Evolutionary conservation across 2,329 filamentous ascomycete species (phyloP).

Genomic region (Talaromyces sp.): DNA sequence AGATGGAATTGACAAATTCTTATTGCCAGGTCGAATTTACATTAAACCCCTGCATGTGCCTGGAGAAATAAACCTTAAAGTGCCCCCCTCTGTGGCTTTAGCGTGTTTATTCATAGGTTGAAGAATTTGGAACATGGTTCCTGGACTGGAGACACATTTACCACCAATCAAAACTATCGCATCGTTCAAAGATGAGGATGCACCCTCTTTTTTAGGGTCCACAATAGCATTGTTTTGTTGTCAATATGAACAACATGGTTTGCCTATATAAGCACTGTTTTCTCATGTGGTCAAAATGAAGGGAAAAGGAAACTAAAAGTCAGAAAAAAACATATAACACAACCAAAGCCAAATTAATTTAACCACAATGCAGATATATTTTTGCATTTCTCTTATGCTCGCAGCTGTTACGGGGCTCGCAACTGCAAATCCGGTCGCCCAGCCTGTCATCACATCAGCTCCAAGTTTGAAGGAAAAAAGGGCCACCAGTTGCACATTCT

Average conservation of each 20-base stretch:
- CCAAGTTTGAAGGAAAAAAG: slow-evolving; percentile 1
- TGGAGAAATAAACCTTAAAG: neutral
- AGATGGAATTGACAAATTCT: too few relatives aligned
- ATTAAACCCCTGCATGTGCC: neutral
- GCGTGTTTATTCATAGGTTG: neutral
- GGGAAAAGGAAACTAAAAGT: too few relatives aligned
- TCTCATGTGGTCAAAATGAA: too few relatives aligned
- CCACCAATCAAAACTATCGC: neutral
- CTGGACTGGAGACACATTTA: neutral
- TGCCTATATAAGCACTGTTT: too few relatives aligned
- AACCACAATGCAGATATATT: neutral
- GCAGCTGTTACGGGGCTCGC: neutral
- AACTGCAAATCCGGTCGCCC: slow-evolving; percentile 2
- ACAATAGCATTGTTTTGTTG: neutral
- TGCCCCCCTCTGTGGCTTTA: neutral
- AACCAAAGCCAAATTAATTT: neutral
- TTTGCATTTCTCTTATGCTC: neutral
- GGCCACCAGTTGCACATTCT: slow-evolving; percentile 19
- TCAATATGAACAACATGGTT: too few relatives aligned
- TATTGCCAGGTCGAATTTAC: neutral
- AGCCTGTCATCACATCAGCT: slow-evolving; percentile 1
- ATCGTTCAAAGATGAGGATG: neutral
- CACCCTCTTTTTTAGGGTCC: neutral
- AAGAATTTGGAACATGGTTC: neutral
- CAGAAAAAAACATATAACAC: too few relatives aligned